A percentile compares a stretch with the other conserved stretches of the same genome.
Evolutionary conservation across 2,329 filamentous ascomycete genomes (phyloP).

Genomic region (Colletotrichum limetticola): DNA sequence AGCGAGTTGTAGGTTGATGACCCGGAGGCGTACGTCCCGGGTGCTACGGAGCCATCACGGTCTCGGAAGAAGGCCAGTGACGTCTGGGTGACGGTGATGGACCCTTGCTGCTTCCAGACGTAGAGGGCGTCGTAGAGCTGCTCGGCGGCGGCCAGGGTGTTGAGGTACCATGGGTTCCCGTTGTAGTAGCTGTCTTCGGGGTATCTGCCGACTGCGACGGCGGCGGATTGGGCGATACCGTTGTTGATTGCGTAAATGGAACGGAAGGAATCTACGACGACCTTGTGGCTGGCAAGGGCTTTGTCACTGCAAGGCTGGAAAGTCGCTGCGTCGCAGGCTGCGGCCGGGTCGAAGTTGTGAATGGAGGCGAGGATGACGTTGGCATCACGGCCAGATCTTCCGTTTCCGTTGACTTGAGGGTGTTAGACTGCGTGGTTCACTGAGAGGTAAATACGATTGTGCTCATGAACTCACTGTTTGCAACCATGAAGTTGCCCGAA

Average conservation of each 20-base stretch:
- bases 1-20: constrained; percentile 64
- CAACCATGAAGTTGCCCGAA: constrained; percentile 66
- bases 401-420: constrained; percentile 61
- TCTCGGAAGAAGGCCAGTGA: constrained; percentile 80
- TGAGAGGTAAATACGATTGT: neutral
- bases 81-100: constrained; percentile 70
- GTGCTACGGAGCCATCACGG: constrained; percentile 65
- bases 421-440: neutral
- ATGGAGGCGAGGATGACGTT: constrained; percentile 77
- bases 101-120: constrained; percentile 73
- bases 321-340: constrained; percentile 73
- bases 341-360: constrained; percentile 74
- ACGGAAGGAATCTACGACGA: constrained; percentile 80
- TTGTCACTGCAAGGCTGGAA: constrained; percentile 82
- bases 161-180: constrained; percentile 86
- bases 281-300: constrained; percentile 81
- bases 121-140: constrained; percentile 82
- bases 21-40: constrained; percentile 69
- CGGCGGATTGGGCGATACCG: constrained; percentile 67
- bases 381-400: constrained; percentile 75
- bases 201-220: constrained; percentile 74
- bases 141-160: constrained; percentile 81
- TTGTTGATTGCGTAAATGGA: constrained; percentile 75
- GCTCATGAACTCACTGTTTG: constrained; percentile 66
- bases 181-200: constrained; percentile 79